Evolutionary conservation across 805 yeast species (phyloP).

Genomic region (Cyberlindnera sargentensis): DNA sequence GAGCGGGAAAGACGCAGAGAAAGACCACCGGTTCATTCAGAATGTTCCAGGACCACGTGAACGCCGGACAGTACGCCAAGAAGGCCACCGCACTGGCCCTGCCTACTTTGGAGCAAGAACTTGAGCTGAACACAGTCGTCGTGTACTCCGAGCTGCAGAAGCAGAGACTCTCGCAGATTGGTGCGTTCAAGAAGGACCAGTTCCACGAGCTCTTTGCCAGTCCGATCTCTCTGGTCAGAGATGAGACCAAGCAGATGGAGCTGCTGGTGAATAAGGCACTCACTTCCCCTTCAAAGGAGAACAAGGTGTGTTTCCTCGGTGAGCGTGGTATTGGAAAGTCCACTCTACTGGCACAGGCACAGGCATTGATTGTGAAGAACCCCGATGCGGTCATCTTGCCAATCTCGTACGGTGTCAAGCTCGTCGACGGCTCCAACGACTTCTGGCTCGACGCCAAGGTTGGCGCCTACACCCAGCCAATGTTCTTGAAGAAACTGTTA

Average conservation of each 20-base stretch:
- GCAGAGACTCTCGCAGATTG: slow-evolving; percentile 41
- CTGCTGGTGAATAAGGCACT: slow-evolving; percentile 32
- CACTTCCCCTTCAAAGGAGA: slow-evolving; percentile 29
- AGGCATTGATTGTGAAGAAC: slow-evolving; percentile 42
- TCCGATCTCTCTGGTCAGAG: slow-evolving; percentile 54
- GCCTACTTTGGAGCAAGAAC: slow-evolving; percentile 16
- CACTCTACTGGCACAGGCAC: slow-evolving; percentile 61
- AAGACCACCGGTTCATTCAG: slow-evolving; percentile 18
- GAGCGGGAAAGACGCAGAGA: slow-evolving; percentile 6
- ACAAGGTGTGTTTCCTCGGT: slow-evolving; percentile 56
- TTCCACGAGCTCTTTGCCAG: slow-evolving; percentile 55
- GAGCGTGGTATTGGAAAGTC: slow-evolving; percentile 78
- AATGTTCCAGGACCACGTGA: slow-evolving; percentile 15
- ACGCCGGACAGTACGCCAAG: slow-evolving; percentile 23
- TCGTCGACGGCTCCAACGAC: slow-evolving; percentile 70
- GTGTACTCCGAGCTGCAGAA: slow-evolving; percentile 34
- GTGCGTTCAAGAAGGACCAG: slow-evolving; percentile 63
- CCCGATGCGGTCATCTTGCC: slow-evolving; percentile 48
- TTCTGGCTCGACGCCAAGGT: slow-evolving; percentile 47
- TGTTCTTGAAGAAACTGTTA: slow-evolving; percentile 58
- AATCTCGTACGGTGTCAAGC: slow-evolving; percentile 50
- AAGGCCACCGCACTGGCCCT: slow-evolving; percentile 21
- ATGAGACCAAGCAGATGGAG: slow-evolving; percentile 35
- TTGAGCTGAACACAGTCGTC: slow-evolving; percentile 25
- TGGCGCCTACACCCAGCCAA: slow-evolving; percentile 64